A percentile compares a stretch with the other conserved stretches of the same genome.
These are phyloP conservation scores for Marasmius oreades DNA, from an alignment of 1,284 basidiomycete species.

Conservation along the genomic window DNA sequence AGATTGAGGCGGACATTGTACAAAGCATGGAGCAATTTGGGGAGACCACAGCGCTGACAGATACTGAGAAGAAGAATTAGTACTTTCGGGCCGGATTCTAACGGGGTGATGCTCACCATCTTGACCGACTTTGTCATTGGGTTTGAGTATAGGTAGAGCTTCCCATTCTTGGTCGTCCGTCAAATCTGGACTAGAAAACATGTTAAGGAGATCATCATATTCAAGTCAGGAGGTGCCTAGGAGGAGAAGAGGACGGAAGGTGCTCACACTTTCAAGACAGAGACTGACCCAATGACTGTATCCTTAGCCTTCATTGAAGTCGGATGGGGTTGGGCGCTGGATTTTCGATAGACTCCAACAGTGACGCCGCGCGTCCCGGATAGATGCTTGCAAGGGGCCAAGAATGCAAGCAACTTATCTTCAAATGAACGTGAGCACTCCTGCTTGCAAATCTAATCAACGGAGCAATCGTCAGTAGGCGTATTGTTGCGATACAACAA, in stretches of 20 bases:
- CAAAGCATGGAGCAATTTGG: conserved; percentile 55
- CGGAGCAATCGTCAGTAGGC: too few relatives aligned
- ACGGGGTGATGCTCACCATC: conserved; percentile 37
- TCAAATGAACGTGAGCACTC: conserved; percentile 38
- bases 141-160: conserved; percentile 38
- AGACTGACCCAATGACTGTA: conserved; percentile 44
- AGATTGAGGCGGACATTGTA: conserved; percentile 42
- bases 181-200: conserved; percentile 46
- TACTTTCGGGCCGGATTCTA: conserved; percentile 1
- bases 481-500: too few relatives aligned
- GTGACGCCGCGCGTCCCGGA: conserved; percentile 30
- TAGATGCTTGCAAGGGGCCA: conserved; percentile 27
- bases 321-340: conserved; percentile 33
- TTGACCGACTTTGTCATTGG: conserved; percentile 38
- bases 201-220: neutral
- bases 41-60: conserved; percentile 49
- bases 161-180: conserved; percentile 51
- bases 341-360: conserved; percentile 41
- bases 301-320: conserved; percentile 33
- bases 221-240: conserved; percentile 1
- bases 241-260: too few relatives aligned
- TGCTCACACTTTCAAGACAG: conserved; percentile 54
- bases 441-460: conserved; percentile 27
- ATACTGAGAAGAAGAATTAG: conserved; percentile 27
- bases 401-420: conserved; percentile 38